A percentile compares a stretch with the other conserved stretches of the same genome.
Evolutionary conservation across 208 protist species (phyloP).

Genomic region (Crithidia bombi): DNA sequence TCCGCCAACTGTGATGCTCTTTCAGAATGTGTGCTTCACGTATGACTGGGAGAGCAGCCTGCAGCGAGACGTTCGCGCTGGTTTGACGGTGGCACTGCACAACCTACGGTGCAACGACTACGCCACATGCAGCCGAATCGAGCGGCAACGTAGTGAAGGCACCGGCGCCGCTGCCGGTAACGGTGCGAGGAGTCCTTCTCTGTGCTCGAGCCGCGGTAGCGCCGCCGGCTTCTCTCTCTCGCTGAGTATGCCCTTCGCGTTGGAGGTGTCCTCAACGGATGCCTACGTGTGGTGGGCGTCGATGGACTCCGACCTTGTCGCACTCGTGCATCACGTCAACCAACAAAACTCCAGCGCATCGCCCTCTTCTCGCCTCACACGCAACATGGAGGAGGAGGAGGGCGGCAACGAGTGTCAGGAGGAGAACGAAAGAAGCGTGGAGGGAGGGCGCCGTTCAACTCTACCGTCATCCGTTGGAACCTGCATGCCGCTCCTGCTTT

Average conservation of each 20-base stretch:
- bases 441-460: neutral
- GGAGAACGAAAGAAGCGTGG: neutral
- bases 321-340: neutral
- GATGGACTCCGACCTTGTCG: neutral
- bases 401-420: neutral
- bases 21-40: slow-evolving; percentile 19
- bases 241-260: slow-evolving; percentile 10
- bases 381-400: neutral
- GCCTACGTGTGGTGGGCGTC: slow-evolving; percentile 33
- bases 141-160: neutral
- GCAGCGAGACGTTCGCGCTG: slow-evolving; percentile 16
- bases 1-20: slow-evolving; percentile 16
- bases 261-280: slow-evolving; percentile 20
- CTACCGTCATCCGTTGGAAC: slow-evolving; percentile 7
- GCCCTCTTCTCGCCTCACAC: neutral
- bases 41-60: slow-evolving; percentile 28
- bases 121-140: neutral
- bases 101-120: slow-evolving; percentile 32
- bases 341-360: neutral
- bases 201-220: neutral
- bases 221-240: slow-evolving; percentile 12
- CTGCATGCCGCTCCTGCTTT: slow-evolving; percentile 34
- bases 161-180: neutral
- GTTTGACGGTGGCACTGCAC: slow-evolving; percentile 23
- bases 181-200: neutral